Percentiles rank a stretch among this genome's conserved stretches.
These are phyloP conservation scores for Lathyrus sativus DNA, from an alignment of 306 rosid genomes.

Conservation along the genomic window DNA sequence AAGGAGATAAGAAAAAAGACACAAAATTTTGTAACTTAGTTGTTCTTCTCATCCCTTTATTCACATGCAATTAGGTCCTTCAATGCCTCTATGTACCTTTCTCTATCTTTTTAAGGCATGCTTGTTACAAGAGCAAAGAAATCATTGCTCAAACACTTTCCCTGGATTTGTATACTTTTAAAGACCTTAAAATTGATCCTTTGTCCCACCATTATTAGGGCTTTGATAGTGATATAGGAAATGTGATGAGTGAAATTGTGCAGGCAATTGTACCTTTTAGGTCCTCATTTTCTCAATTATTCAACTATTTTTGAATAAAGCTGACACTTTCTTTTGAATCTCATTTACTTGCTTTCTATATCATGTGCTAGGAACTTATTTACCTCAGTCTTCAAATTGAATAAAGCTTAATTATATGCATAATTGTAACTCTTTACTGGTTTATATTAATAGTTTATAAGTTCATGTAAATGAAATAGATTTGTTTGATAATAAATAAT, in stretches of 20 bases:
- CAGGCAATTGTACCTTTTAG: slow-evolving; percentile 24
- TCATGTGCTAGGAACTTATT: slow-evolving; percentile 27
- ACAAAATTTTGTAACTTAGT: background rate
- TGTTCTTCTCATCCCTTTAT: slow-evolving; percentile 37
- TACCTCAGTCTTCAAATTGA: slow-evolving; percentile 8
- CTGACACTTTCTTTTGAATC: slow-evolving; percentile 42
- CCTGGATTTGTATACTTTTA: slow-evolving; percentile 30
- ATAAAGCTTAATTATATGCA: background rate
- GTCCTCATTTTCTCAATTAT: slow-evolving; percentile 42
- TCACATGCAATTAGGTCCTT: slow-evolving; percentile 26
- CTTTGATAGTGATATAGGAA: slow-evolving; percentile 42
- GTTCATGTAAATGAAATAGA: no score
- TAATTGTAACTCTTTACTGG: background rate
- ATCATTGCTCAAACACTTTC: slow-evolving; percentile 37
- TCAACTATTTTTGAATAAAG: slow-evolving; percentile 47
- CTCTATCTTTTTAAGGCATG: slow-evolving; percentile 15
- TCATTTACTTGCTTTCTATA: slow-evolving; percentile 13
- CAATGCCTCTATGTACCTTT: slow-evolving; percentile 9
- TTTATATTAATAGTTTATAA: no score
- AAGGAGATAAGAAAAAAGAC: background rate
- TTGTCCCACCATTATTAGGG: slow-evolving; percentile 46
- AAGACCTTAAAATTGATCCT: slow-evolving; percentile 34
- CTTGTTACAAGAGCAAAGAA: slow-evolving; percentile 17
- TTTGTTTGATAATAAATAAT: no score
- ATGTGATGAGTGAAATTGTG: slow-evolving; percentile 39